Base-by-base conservation (phyloP, 768 basidiomycete species). In the Suillus cothurnatus region DNA sequence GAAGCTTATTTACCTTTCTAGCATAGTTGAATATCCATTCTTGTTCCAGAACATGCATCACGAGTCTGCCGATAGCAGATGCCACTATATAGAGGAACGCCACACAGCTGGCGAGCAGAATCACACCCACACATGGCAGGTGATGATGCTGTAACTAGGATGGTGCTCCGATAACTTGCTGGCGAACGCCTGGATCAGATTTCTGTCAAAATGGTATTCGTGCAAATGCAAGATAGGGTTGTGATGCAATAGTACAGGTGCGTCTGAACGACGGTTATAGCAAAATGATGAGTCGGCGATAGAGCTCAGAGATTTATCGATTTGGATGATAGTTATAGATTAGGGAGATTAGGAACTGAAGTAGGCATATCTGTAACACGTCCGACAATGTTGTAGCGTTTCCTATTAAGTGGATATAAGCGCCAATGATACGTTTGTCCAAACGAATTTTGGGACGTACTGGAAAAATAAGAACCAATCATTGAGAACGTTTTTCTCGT, bases 391-490 rank as follows among this genome's bases (percentile, higher is more conserved):
- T 91, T 92, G 81, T 98, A 97, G 38, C 95, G 85, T 83, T 95
- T 91, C 66, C 89, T 91, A 70, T 39, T 31, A 62, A 8, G 58
- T 34, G 60, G 43, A 43, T 61, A 32, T 53, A 56, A 50, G 38
- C 62, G 31, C 39, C 50, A 34, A 34, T 11, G 19, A 12, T 2
- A 34, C 17, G 38, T 38, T 43, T n/a, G 21, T 47, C 14, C 17
- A 39, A 23, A 19, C 45, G 32, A 47, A 45, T 15, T 11, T 36
- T 11, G 14, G 31, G 41, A 89, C 93, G 77, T 81, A 96, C 89
- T 81, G 73, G 79, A 96, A 97, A 81, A 97, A 98, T 19, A 81
- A 71, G 74, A 91, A 83, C 96, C 96, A 99, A 68, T 97, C 94
- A 64, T 95, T 84, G 65, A 99, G 82, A 0, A 91, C 90, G 76